Conservation (phyloP, 495 filamentous ascomycete species). For the Lentithecium fluviatile region DNA sequence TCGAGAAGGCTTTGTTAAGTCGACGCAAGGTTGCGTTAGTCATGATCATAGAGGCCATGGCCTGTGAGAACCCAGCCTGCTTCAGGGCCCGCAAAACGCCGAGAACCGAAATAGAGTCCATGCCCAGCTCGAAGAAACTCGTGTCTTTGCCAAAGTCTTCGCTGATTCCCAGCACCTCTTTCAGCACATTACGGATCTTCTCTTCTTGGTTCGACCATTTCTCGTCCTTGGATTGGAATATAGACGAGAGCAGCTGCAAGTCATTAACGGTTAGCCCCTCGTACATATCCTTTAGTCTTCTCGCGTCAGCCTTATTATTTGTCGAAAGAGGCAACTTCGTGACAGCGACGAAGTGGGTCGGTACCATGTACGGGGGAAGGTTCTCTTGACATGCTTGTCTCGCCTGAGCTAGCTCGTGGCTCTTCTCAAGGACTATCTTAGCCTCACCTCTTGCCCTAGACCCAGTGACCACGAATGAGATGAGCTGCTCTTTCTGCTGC, state of each 20-base stretch:
- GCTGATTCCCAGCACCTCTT: slow-evolving; percentile 48
- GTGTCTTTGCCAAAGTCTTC: slow-evolving; percentile 52
- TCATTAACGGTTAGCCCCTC: slow-evolving; percentile 52
- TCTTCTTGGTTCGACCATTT: slow-evolving; percentile 46
- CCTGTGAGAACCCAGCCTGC: slow-evolving; percentile 52
- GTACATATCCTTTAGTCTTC: slow-evolving; percentile 59
- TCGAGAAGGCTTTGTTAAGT: slow-evolving; percentile 49
- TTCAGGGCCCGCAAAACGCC: slow-evolving; percentile 53
- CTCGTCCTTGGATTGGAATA: slow-evolving; percentile 35
- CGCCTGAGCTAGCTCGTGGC: slow-evolving; percentile 38
- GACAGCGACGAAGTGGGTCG: slow-evolving; percentile 67
- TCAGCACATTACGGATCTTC: slow-evolving; percentile 54
- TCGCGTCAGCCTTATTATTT: slow-evolving; percentile 76
- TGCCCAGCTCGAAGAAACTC: slow-evolving; percentile 76
- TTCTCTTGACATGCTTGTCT: slow-evolving; percentile 56
- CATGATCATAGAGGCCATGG: slow-evolving; percentile 64
- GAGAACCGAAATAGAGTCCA: slow-evolving; percentile 79
- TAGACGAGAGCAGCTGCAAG: slow-evolving; percentile 55
- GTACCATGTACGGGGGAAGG: slow-evolving; percentile 75
- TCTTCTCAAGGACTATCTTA: slow-evolving; percentile 20
- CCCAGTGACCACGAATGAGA: slow-evolving; percentile 60
- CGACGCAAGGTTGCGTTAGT: slow-evolving; percentile 55
- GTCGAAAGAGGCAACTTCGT: slow-evolving; percentile 63
- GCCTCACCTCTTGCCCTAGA: slow-evolving; percentile 9
- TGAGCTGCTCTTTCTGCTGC: slow-evolving; percentile 65